These are phyloP conservation scores for Hordeum vulgare DNA, from an alignment of 176 grass and related monocot species.

Conservation along the genomic window MorexV3_pseudomolecules_assembly NC_058524.1:396667412-396667911, in stretches of 20 bases:
- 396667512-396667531: neutral
- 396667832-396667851: slow-evolving; percentile 64
- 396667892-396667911: slow-evolving; percentile 71
- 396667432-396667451: neutral
- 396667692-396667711: neutral
- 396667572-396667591: neutral
- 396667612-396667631: neutral
- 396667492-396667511: neutral
- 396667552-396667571: neutral
- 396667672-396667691: neutral
- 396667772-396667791: slow-evolving; percentile 68
- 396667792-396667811: slow-evolving; percentile 92
- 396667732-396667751: neutral
- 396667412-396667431: neutral
- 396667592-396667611: neutral
- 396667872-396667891: slow-evolving; percentile 97
- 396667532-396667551: neutral
- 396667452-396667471: neutral
- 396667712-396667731: neutral
- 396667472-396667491: neutral
- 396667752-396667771: neutral
- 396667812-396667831: slow-evolving; percentile 61
- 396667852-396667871: slow-evolving; percentile 77
- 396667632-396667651: neutral
- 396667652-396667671: slow-evolving; percentile 7